These are phyloP conservation scores for Aphanomyces invadans DNA, from an alignment of 352 stramenopile genomes.

Conservation along the genomic window DNA sequence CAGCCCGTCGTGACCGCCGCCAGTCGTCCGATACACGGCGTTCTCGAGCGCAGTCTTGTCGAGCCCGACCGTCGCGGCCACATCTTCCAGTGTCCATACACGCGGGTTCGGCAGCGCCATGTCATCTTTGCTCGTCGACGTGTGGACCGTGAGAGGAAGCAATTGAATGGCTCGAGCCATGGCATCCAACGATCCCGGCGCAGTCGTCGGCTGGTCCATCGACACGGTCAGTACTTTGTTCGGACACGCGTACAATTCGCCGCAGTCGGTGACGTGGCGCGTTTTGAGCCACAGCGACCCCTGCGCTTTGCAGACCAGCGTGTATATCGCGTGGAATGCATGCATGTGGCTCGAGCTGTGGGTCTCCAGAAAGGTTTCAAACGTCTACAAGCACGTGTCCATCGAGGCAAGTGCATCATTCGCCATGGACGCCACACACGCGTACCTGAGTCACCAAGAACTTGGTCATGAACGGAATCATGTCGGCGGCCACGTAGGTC, in stretches of 20 bases:
- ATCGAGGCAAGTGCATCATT: neutral
- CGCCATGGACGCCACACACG: neutral
- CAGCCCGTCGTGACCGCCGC: neutral
- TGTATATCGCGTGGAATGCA: conserved; percentile 70
- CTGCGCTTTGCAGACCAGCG: conserved; percentile 48
- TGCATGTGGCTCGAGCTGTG: conserved; percentile 61
- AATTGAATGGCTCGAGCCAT: neutral
- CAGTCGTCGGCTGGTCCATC: neutral
- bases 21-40: neutral
- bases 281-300: conserved; percentile 41
- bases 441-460: conserved; percentile 55
- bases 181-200: neutral
- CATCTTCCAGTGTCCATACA: conserved; percentile 4
- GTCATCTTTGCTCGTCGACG: neutral
- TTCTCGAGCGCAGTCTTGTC: conserved; percentile 3
- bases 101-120: neutral
- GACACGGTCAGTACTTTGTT: neutral
- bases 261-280: too few species aligned
- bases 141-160: neutral
- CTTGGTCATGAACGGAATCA: conserved; percentile 54
- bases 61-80: neutral
- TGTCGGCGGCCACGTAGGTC: conserved; percentile 43
- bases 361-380: conserved; percentile 73
- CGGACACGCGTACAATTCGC: too few species aligned
- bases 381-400: conserved; percentile 28